Base-by-base conservation (phyloP, 192 early-diverging fungal genomes). In the Rhizophagus clarus region DNA sequence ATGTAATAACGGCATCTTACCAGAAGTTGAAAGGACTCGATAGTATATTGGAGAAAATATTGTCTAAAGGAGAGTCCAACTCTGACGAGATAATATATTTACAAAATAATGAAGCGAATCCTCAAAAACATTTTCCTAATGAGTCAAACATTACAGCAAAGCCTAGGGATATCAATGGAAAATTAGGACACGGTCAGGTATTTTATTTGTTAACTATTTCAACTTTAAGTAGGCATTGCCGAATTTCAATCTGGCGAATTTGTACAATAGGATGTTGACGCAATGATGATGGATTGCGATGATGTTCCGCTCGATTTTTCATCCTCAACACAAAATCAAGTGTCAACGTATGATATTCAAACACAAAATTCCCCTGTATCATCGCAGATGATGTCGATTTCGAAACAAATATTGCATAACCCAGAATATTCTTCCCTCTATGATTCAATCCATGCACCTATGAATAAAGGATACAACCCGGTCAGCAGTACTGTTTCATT, bases 251-350 rank as follows among this genome's bases (percentile, higher is more conserved):
- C 45, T 17, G 15, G 42, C 3, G 15, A 6, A 47, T 49, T 24
- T 64, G 26, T 29, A 28, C 26, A 64, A 28, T 28, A 72, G 71
- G 71, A 51, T 49, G 10, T 10, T 17, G 74, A 76, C 42, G 32
- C 26, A 68, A 68, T 51, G 9, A 68, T 68, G 42, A 78, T 68
- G 76, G 40, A 78, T 67, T 60, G 47, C 29, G 76, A 60, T n/a
- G 63, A 68, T 10, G 15, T 4, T 10, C 20, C n/a, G 45, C 32
- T 8, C 4, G 49, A 75, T 22, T 63, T 56, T 26, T 26, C 32
- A 42, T n/a, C n/a, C 22, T 62, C 37, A 40, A 42, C 28, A 11
- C n/a, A 63, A 20, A 40, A 77, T 40, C 29, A 37, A 42, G 26
- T 45, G 45, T 32, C 75, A 45, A n/a, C 17, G 28, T 68, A 63